A percentile compares a stretch with the other conserved stretches of the same genome.
These are phyloP conservation scores for Hibiscus mutabilis DNA, from an alignment of 345 rosid genomes.

Conservation along the genomic window DNA sequence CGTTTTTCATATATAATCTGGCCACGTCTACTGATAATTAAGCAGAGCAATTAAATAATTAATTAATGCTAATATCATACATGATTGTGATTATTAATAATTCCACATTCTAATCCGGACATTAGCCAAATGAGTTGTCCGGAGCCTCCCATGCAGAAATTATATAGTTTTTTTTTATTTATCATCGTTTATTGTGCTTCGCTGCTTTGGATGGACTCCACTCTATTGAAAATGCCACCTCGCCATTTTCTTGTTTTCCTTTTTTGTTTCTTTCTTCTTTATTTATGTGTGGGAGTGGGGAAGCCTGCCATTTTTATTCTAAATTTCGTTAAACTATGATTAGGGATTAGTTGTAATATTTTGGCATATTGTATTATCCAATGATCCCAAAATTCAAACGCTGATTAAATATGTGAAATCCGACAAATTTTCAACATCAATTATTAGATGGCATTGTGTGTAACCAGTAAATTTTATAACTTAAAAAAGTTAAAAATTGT, in stretches of 20 bases:
- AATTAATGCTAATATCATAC: not conserved
- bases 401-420: not conserved
- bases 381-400: not conserved
- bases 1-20: not conserved
- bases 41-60: not conserved
- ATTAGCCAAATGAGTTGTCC: not conserved
- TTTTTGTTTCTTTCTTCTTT: not conserved
- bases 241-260: not conserved
- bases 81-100: not conserved
- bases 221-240: constrained; percentile 9
- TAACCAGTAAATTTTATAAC: not conserved
- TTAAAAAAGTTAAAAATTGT: not conserved
- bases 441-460: not conserved
- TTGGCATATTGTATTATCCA: not conserved
- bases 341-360: not conserved
- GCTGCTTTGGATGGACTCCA: not conserved
- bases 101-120: not conserved
- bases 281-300: not conserved
- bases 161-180: not conserved
- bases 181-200: not conserved
- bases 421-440: not conserved
- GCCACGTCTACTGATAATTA: not conserved
- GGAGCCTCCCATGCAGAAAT: constrained; percentile 7
- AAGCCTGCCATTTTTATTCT: not conserved
- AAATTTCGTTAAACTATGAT: not conserved